phyloP scores from a whole-genome alignment of 2,329 filamentous ascomycete genomes.

The Aureobasidium sp. region DNA sequence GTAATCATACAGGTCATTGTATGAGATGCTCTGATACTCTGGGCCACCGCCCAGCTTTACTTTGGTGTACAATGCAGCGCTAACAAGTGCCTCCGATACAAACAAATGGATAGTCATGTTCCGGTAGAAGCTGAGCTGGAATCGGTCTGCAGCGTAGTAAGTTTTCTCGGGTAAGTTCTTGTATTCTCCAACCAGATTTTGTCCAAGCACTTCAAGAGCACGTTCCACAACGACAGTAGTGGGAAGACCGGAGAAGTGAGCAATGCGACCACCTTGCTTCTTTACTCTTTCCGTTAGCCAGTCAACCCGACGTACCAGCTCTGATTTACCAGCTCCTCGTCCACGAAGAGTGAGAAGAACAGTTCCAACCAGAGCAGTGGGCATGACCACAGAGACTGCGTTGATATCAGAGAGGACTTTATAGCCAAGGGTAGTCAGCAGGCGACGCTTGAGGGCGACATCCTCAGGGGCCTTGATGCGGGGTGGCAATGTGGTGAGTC shows the following conservation, averaged over 20 bases:
- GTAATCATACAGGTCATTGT: conserved; percentile 63
- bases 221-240: conserved; percentile 78
- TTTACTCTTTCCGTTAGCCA: conserved; percentile 79
- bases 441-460: conserved; percentile 48
- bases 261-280: conserved; percentile 82
- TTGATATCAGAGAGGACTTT: conserved; percentile 92
- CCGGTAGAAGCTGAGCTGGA: conserved; percentile 95
- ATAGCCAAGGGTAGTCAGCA: conserved; percentile 83
- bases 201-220: conserved; percentile 83
- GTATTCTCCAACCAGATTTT: conserved; percentile 73
- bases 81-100: conserved; percentile 85
- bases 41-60: conserved; percentile 89
- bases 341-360: conserved; percentile 85
- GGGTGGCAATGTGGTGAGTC: conserved; percentile 35
- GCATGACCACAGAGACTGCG: conserved; percentile 93
- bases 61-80: conserved; percentile 78
- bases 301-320: conserved; percentile 76
- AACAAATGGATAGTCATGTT: conserved; percentile 99
- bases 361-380: conserved; percentile 89
- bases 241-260: conserved; percentile 77
- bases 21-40: conserved; percentile 67
- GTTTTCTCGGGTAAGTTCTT: conserved; percentile 79
- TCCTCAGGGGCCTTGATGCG: conserved; percentile 33
- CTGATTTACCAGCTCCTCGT: conserved; percentile 78
- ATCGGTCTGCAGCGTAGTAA: conserved; percentile 85